Evolutionary conservation across 164 flowering plant species (phyloP).

Genomic region (Hamamelis virginiana): DNA sequence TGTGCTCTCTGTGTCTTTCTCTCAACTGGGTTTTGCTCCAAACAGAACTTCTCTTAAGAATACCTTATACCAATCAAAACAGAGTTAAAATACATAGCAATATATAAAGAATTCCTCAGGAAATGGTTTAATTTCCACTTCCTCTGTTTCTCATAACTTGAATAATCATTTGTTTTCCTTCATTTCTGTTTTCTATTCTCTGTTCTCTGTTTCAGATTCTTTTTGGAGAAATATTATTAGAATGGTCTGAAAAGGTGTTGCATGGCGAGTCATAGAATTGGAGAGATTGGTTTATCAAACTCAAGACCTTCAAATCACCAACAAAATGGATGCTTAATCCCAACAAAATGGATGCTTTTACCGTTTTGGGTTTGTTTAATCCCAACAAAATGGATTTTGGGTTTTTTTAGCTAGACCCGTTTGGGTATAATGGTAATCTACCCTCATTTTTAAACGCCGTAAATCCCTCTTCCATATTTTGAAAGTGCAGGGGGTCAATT

Average conservation of each 20-base stretch:
- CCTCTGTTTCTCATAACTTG: conserved; percentile 9
- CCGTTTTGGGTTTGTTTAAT: no score
- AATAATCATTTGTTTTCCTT: no score
- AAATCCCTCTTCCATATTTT: no score
- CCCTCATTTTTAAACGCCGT: no score
- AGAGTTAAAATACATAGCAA: conserved; percentile 12
- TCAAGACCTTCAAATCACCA: conserved; percentile 66
- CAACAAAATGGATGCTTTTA: no score
- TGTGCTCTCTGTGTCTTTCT: conserved; percentile 4
- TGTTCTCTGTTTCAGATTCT: conserved; percentile 7
- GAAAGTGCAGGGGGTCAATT: no score
- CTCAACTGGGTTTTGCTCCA: neutral
- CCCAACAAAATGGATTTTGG: no score
- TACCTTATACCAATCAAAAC: conserved; percentile 1
- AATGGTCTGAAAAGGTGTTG: conserved; percentile 46
- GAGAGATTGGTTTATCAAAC: conserved; percentile 61
- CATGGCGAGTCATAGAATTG: conserved; percentile 81
- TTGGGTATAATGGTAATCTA: no score
- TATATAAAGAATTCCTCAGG: neutral
- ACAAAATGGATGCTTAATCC: no score
- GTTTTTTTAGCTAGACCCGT: no score
- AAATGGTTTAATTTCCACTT: neutral
- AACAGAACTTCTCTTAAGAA: conserved; percentile 11
- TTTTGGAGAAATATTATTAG: conserved; percentile 8
- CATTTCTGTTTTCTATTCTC: neutral